These are phyloP conservation scores for Brachypodium distachyon DNA, from an alignment of 202 grass and related monocot species.

Conservation along the genomic window DNA sequence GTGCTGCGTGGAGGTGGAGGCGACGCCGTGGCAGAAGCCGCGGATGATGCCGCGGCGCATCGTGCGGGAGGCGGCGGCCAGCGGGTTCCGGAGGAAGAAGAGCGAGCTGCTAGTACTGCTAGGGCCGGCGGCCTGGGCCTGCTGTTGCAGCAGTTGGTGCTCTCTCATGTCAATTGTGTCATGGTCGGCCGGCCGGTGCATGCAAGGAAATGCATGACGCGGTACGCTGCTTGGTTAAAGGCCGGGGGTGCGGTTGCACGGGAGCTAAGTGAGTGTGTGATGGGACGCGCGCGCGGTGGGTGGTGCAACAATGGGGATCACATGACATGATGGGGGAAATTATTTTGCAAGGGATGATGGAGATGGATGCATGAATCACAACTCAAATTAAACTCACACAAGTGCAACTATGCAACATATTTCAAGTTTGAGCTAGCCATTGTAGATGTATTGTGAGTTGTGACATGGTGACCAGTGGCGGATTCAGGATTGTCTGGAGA, in stretches of 20 bases:
- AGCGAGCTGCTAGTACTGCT: constrained; percentile 20
- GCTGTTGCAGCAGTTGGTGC: neutral
- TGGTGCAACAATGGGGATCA: constrained; percentile 30
- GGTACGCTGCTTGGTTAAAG: neutral
- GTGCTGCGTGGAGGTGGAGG: constrained; percentile 61
- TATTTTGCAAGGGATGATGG: neutral
- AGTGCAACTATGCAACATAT: neutral
- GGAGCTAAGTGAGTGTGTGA: constrained; percentile 17
- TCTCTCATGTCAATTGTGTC: constrained; percentile 32
- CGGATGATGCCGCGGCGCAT: constrained; percentile 65
- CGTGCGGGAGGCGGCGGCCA: neutral
- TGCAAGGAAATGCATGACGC: too few relatives aligned
- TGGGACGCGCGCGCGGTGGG: neutral
- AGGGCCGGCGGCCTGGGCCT: too few relatives aligned
- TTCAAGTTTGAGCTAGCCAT: too few relatives aligned
- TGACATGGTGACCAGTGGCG: too few relatives aligned
- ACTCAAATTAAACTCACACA: neutral
- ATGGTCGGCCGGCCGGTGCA: neutral
- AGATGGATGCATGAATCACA: neutral
- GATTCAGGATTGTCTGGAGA: too few relatives aligned
- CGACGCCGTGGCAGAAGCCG: constrained; percentile 62
- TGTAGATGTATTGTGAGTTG: too few relatives aligned
- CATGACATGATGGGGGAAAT: neutral
- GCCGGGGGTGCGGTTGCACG: constrained; percentile 1
- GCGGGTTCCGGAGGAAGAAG: constrained; percentile 22